Base-by-base conservation (phyloP, 495 filamentous ascomycete genomes). In the Terfezia boudieri region DNA sequence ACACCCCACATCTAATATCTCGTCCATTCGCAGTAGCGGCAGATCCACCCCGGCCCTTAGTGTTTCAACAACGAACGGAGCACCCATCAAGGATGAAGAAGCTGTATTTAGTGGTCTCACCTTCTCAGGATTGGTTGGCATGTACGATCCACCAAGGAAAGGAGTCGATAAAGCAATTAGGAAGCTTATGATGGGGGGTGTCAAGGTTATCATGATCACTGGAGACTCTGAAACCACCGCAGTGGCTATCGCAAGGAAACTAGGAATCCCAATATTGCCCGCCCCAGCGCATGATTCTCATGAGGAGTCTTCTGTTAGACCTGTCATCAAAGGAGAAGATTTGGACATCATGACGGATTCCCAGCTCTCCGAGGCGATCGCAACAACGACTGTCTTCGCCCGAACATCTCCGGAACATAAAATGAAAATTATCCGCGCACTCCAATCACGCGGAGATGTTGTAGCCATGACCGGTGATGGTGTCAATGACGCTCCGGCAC, bases 391-490 rank as follows among this genome's bases (percentile, higher is more conserved):
- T 5, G 90, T 96, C 57, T 98, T 98, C 59, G 90, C 90, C 14
- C 82, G 90, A 41, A 95, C 92, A 12, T 94, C 84, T 59, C 90
- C 90, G 3, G 90, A 96, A 55, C 90, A 98, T 69, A 98, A 98
- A 67, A 74, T 96, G 73, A 95, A 94, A 65, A 96, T 98, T 64
- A 81, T 98, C 57, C 74, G 75, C 51, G 92, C 90, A 0, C 77
- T 98, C 37, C 90, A 98, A 63, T 76, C 82, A 41, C 83, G 89
- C 35, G 90, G 92, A 36, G 92, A 96, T 67, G 87, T 98, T 35
- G 92, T 98, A 49, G 90, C 90, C 53, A 98, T 98, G 90, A 98
- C 90, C 7, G 90, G 90, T 8, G 90, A 98, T 60, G 90, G 90
- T 54, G 90, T 98, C 50, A 98, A 98, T 60, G 90, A 98, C 69